phyloP scores from a whole-genome alignment of 1,284 basidiomycete genomes.

The Malassezia brasiliensis region DNA sequence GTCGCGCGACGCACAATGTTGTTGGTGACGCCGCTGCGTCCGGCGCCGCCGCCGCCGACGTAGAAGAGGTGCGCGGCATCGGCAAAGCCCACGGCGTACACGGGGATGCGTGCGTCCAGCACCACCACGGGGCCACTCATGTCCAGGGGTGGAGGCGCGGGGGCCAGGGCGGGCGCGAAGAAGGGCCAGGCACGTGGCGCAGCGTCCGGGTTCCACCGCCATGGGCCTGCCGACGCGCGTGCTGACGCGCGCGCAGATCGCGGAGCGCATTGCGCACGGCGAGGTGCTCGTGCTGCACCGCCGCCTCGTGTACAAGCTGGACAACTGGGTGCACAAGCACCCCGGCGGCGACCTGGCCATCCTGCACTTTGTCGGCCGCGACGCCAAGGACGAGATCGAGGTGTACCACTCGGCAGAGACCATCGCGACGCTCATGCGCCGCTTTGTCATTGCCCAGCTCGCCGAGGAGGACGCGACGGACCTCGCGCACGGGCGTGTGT shows the following conservation, averaged over 20 bases:
- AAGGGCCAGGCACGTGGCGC: too few relatives aligned
- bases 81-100: constrained; percentile 40
- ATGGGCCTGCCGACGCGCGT: constrained; percentile 9
- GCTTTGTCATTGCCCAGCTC: constrained; percentile 68
- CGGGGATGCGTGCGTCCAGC: constrained; percentile 29
- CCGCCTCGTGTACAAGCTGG: constrained; percentile 68
- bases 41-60: constrained; percentile 41
- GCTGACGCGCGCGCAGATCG: constrained; percentile 33
- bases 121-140: constrained; percentile 20
- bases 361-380: constrained; percentile 88
- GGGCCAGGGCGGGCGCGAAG: too few relatives aligned
- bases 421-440: constrained; percentile 55
- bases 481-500: constrained; percentile 50
- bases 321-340: constrained; percentile 69
- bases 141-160: constrained; percentile 1
- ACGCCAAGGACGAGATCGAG: constrained; percentile 86
- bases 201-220: background rate
- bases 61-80: constrained; percentile 32
- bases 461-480: constrained; percentile 51
- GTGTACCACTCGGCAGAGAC: constrained; percentile 75
- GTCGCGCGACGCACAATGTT: constrained; percentile 24
- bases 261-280: constrained; percentile 36
- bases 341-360: constrained; percentile 83
- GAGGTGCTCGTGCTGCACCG: constrained; percentile 70
- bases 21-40: constrained; percentile 40